Conservation (phyloP, 805 yeast species). For the Suhomyces sp. region DNA sequence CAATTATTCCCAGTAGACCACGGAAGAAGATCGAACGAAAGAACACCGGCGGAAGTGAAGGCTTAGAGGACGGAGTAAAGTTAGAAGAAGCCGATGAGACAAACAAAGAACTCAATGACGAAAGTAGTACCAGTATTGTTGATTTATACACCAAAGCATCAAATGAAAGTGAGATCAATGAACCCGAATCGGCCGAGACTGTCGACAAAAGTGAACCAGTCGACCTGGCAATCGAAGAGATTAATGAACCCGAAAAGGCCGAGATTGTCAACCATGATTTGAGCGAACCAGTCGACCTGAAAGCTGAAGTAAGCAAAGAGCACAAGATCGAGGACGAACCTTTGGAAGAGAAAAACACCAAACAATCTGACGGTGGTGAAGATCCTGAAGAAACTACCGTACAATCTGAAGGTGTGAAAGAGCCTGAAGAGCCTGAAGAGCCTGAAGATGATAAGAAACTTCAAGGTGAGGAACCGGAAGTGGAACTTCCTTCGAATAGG, state of each 20-base stretch:
- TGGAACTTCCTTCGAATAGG: background rate
- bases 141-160: background rate
- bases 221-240: background rate
- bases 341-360: background rate
- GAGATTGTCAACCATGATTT: background rate
- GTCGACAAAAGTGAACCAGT: background rate
- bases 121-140: background rate
- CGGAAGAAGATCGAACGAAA: background rate
- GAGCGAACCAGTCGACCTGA: background rate
- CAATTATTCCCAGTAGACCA: constrained; percentile 1
- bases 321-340: background rate
- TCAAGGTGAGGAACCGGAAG: background rate
- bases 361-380: background rate
- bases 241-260: background rate
- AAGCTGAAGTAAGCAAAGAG: background rate
- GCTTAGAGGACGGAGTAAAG: background rate
- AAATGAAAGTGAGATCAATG: background rate
- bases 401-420: background rate
- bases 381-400: background rate
- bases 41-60: background rate
- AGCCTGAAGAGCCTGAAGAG: background rate
- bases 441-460: background rate
- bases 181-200: background rate
- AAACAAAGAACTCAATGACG: background rate
- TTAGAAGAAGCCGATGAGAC: background rate